Conservation (phyloP, 805 yeast genomes). For the Dipodascus albidus region DNA sequence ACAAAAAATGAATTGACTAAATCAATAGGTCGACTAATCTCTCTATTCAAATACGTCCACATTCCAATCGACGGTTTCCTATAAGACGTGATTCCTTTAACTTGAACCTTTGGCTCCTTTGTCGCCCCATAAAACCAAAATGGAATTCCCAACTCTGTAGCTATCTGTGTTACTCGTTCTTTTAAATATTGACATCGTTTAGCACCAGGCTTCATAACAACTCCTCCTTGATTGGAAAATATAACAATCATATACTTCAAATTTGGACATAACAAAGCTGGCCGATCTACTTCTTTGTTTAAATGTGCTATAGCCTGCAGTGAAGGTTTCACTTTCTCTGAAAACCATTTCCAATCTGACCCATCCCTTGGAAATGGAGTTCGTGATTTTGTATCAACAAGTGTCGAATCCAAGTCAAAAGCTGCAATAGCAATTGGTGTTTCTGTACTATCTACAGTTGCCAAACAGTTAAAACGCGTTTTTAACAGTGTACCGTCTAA, state of each 20-base stretch:
- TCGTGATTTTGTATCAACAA: slow-evolving; percentile 57
- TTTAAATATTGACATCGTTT: slow-evolving; percentile 27
- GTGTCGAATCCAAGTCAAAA: slow-evolving; percentile 79
- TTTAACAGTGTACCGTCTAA: neutral
- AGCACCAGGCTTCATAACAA: slow-evolving; percentile 29
- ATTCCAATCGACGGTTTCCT: slow-evolving; percentile 74
- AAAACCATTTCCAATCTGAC: slow-evolving; percentile 65
- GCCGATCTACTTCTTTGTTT: neutral
- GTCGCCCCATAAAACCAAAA: slow-evolving; percentile 55
- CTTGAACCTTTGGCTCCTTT: slow-evolving; percentile 31
- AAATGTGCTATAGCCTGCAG: neutral
- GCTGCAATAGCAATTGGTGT: slow-evolving; percentile 37
- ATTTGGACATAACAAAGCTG: slow-evolving; percentile 7
- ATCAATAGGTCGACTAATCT: slow-evolving; percentile 22
- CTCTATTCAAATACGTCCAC: slow-evolving; percentile 46
- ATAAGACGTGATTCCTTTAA: slow-evolving; percentile 7
- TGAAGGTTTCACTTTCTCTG: slow-evolving; percentile 8
- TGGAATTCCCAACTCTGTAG: slow-evolving; percentile 20
- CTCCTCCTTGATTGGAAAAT: slow-evolving; percentile 80
- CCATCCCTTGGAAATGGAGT: slow-evolving; percentile 43
- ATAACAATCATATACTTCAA: slow-evolving; percentile 40
- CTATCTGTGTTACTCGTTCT: slow-evolving; percentile 19
- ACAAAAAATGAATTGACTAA: slow-evolving; percentile 52
- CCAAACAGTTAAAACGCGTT: neutral
- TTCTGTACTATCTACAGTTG: neutral